Evolutionary conservation across 257 asterid species (phyloP).

Genomic region (Gentiana straminea): DNA sequence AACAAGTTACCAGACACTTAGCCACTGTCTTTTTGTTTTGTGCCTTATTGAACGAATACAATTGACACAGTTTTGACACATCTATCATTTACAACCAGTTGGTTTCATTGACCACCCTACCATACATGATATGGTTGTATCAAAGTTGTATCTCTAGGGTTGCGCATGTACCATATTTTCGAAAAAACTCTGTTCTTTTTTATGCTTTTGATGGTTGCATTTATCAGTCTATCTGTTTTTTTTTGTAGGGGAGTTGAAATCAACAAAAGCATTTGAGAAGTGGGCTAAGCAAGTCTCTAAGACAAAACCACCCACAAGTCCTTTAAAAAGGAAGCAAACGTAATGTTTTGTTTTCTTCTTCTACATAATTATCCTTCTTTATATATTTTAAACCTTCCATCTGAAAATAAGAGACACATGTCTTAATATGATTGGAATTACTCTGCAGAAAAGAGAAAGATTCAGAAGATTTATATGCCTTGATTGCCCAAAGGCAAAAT

Average conservation of each 20-base stretch:
- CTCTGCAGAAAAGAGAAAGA: slow-evolving; percentile 46
- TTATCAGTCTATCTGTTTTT: slow-evolving; percentile 2
- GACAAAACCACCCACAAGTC: slow-evolving; percentile 86
- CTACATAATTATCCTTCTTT: neutral
- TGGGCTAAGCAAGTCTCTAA: slow-evolving; percentile 80
- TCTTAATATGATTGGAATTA: neutral
- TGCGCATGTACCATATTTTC: neutral
- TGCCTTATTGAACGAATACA: too few species aligned
- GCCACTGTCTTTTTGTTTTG: too few species aligned
- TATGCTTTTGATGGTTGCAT: neutral
- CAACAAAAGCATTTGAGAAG: slow-evolving; percentile 65
- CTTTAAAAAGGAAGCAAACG: slow-evolving; percentile 56
- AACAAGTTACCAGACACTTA: too few species aligned
- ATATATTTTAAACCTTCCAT: slow-evolving; percentile 2
- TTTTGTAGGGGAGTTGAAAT: slow-evolving; percentile 49
- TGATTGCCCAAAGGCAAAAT: slow-evolving; percentile 62
- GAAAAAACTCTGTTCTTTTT: neutral
- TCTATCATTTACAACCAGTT: too few species aligned
- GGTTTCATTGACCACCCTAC: too few species aligned
- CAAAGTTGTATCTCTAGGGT: neutral
- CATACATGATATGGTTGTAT: too few species aligned
- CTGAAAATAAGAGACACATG: neutral
- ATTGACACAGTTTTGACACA: too few species aligned
- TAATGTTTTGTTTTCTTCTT: slow-evolving; percentile 20
- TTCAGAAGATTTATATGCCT: slow-evolving; percentile 54